Evolutionary conservation across 306 rosid genomes (phyloP).

Genomic region (Cyamopsis tetragonoloba): DNA sequence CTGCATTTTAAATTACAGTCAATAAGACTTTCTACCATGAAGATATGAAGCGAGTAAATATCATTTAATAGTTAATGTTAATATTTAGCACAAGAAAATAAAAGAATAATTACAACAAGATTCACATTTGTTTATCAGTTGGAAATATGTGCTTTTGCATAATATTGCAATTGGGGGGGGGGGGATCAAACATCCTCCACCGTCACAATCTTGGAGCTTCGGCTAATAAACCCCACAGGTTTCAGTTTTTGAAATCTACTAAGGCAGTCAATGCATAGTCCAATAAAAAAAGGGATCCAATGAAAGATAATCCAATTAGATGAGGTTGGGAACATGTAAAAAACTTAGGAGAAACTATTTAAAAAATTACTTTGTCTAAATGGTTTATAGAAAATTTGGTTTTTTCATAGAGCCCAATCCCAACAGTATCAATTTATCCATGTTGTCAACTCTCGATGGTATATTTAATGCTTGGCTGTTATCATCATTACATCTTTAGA

Average conservation of each 20-base stretch:
- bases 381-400: neutral
- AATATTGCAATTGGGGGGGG: neutral
- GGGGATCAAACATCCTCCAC: neutral
- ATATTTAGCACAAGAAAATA: conserved; percentile 7
- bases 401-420: neutral
- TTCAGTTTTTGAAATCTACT: neutral
- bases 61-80: conserved; percentile 2
- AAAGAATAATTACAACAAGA: neutral
- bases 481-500: neutral
- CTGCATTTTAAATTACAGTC: conserved; percentile 45
- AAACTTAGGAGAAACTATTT: neutral
- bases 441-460: neutral
- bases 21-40: conserved; percentile 13
- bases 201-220: neutral
- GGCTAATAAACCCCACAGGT: neutral
- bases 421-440: neutral
- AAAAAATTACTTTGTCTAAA: neutral
- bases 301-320: neutral
- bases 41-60: conserved; percentile 14
- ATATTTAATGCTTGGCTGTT: neutral
- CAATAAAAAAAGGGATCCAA: neutral
- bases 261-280: neutral
- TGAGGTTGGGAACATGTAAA: neutral
- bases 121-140: conserved; percentile 3
- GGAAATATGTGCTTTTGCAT: conserved; percentile 3